phyloP scores from a whole-genome alignment of 2,329 filamentous ascomycete species.

The Aspergillus chevalieri region DNA sequence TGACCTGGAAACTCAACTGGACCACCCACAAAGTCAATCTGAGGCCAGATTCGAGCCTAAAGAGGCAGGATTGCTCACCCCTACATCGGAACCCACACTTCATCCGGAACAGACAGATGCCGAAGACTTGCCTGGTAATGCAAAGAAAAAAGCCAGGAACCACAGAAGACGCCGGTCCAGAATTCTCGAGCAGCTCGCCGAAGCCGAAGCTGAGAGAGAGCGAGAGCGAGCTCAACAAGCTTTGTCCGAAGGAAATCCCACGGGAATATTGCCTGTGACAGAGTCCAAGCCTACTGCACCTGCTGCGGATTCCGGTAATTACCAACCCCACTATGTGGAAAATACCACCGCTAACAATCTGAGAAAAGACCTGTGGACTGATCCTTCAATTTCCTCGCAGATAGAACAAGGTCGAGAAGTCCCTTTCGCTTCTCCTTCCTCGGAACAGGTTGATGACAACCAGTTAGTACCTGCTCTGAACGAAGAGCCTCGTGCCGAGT shows the following conservation, averaged over 20 bases:
- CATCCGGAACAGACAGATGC: constrained; percentile 4
- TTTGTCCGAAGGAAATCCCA: constrained; percentile 11
- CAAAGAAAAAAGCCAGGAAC: constrained; percentile 46
- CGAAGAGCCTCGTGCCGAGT: background rate
- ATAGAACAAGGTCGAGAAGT: constrained; percentile 34
- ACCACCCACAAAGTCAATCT: too few species aligned
- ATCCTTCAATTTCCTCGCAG: constrained; percentile 40
- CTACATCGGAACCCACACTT: background rate
- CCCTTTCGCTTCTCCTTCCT: constrained; percentile 28
- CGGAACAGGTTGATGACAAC: constrained; percentile 23
- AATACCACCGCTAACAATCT: constrained; percentile 27
- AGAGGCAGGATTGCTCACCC: constrained; percentile 1
- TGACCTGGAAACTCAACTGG: background rate
- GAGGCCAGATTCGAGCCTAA: constrained; percentile 7
- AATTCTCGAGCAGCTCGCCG: constrained; percentile 13
- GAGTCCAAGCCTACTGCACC: constrained; percentile 18
- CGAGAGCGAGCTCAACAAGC: constrained; percentile 2
- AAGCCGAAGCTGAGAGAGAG: background rate
- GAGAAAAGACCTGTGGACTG: constrained; percentile 36
- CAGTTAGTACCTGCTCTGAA: background rate
- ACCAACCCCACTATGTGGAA: constrained; percentile 38
- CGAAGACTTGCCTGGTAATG: constrained; percentile 26
- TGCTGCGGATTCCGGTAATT: constrained; percentile 41
- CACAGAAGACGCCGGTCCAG: constrained; percentile 35
- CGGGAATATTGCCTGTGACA: constrained; percentile 20